A percentile compares a stretch with the other conserved stretches of the same genome.
Conservation (phyloP, 2,329 filamentous ascomycete genomes). For the Penicillium sp. region DNA sequence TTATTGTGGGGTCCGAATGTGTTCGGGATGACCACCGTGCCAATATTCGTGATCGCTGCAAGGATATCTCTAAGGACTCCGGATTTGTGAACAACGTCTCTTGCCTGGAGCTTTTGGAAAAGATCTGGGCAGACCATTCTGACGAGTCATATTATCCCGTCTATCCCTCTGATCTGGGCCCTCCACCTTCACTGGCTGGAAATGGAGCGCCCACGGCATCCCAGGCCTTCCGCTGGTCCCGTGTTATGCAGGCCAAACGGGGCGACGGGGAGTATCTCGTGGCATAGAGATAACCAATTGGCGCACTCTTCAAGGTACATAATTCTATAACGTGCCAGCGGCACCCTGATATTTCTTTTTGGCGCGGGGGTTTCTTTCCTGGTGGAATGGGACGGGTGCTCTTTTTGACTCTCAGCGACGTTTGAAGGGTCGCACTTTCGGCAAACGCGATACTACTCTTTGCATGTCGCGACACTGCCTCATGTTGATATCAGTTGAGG, state of each 20-base stretch:
- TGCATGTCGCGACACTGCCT: too few species aligned
- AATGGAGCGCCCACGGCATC: slow-evolving; percentile 12
- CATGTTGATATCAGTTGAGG: too few species aligned
- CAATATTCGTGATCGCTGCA: slow-evolving; percentile 74
- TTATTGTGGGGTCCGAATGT: slow-evolving; percentile 85
- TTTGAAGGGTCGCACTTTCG: too few species aligned
- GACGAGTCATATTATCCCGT: slow-evolving; percentile 23
- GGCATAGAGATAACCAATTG: too few species aligned
- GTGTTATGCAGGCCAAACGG: slow-evolving; percentile 38
- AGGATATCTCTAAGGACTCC: slow-evolving; percentile 81
- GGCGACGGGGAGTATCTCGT: slow-evolving; percentile 42
- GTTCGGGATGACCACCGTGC: slow-evolving; percentile 75
- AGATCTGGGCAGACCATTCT: slow-evolving; percentile 63
- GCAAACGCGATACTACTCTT: too few species aligned
- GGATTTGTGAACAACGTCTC: slow-evolving; percentile 93
- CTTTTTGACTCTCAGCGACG: too few species aligned
- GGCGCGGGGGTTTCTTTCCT: too few species aligned
- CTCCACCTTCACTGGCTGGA: slow-evolving; percentile 16
- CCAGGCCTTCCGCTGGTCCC: slow-evolving; percentile 39
- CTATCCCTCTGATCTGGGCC: slow-evolving; percentile 20
- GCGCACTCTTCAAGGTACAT: neutral
- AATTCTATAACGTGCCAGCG: too few species aligned
- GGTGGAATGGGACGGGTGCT: too few species aligned
- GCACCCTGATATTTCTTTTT: too few species aligned
- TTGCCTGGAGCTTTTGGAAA: slow-evolving; percentile 79